phyloP scores from a whole-genome alignment of 371 early-diverging fungal genomes.

The Lichtheimia ramosa region DNA sequence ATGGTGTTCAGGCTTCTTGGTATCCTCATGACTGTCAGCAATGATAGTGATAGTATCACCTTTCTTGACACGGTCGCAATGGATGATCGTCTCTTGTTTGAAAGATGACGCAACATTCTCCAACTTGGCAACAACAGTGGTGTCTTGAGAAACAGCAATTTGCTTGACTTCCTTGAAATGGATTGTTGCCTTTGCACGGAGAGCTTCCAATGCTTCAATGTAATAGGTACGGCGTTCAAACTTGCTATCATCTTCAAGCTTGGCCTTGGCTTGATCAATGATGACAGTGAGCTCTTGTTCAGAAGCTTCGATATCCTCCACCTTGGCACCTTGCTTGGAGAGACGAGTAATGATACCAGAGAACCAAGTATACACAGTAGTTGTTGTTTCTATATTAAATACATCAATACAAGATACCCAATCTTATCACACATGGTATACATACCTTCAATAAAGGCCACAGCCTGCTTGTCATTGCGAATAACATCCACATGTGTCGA shows the following conservation, averaged over 20 bases:
- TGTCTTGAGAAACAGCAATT: not conserved
- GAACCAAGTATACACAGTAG: conserved; percentile 4
- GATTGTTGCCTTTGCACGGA: not conserved
- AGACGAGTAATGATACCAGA: conserved; percentile 7
- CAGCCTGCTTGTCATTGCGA: not conserved
- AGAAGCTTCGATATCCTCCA: not conserved
- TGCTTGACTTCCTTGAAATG: not conserved
- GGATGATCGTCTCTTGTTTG: not conserved
- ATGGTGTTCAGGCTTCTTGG: not conserved
- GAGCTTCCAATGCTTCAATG: not conserved
- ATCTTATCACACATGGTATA: not conserved
- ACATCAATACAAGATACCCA: not conserved
- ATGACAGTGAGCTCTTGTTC: not conserved
- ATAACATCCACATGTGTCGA: too few species aligned
- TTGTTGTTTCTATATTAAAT: conserved; percentile 3
- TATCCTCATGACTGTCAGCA: too few species aligned
- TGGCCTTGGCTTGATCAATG: not conserved
- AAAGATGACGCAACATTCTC: not conserved
- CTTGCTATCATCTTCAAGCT: not conserved
- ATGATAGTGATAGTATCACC: not conserved
- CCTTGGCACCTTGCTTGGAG: not conserved
- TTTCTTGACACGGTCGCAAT: not conserved
- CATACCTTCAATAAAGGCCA: not conserved
- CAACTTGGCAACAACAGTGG: too few species aligned
- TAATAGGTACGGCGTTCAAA: not conserved